These are phyloP conservation scores for Camptophora hylomeconis DNA, from an alignment of 2,329 filamentous ascomycete genomes.

Conservation along the genomic window DNA sequence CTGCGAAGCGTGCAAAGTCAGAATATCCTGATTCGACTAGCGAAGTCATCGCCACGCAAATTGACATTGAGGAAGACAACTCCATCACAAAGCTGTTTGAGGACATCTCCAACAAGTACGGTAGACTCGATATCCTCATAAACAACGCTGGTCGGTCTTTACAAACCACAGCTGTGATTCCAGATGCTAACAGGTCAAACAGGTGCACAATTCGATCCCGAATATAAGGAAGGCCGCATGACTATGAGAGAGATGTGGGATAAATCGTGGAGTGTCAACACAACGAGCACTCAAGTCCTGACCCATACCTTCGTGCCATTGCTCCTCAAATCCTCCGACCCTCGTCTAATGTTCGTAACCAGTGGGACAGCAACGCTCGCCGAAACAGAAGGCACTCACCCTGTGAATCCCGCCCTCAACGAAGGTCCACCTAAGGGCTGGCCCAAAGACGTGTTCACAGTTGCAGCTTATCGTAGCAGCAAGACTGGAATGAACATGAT, in stretches of 20 bases:
- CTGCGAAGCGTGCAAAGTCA: conserved; percentile 28
- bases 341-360: conserved; percentile 38
- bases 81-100: conserved; percentile 38
- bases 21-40: conserved; percentile 30
- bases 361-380: conserved; percentile 28
- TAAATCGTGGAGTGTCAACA: conserved; percentile 38
- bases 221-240: conserved; percentile 18
- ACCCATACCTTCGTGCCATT: conserved; percentile 39
- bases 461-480: conserved; percentile 24
- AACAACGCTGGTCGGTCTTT: conserved; percentile 14
- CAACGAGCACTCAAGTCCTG: conserved; percentile 34
- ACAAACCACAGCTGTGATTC: not conserved
- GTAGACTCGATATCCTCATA: conserved; percentile 11
- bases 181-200: too few species aligned
- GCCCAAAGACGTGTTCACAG: conserved; percentile 23
- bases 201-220: conserved; percentile 20
- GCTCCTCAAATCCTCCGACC: conserved; percentile 32
- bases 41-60: conserved; percentile 28
- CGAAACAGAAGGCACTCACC: conserved; percentile 15
- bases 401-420: conserved; percentile 13
- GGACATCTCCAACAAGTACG: conserved; percentile 21
- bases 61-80: conserved; percentile 42
- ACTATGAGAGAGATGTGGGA: conserved; percentile 31
- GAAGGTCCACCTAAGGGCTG: conserved; percentile 22
- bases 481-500: conserved; percentile 38